Base-by-base conservation (phyloP, 495 filamentous ascomycete species). In the Sporormia fimetaria region DNA sequence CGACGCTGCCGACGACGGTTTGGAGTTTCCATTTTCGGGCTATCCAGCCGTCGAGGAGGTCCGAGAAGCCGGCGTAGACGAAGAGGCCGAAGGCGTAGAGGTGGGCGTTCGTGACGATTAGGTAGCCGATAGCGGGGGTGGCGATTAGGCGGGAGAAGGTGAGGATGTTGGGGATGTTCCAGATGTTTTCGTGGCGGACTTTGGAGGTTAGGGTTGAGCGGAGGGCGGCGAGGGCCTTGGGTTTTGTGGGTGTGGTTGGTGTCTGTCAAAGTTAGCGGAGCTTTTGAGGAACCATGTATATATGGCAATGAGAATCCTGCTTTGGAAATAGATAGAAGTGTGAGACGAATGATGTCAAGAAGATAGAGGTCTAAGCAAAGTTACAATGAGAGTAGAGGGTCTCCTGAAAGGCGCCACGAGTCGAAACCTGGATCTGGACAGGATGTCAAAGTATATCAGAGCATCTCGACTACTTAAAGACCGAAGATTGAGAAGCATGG, bases 1-100 rank as follows among this genome's bases (percentile, higher is more conserved):
- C 86, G 22, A 98, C 76, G 33, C 81, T 87, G n/a, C 90, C 90
- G 10, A 96, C 85, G 1, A 98, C 92, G 0, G 90, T 96, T 61
- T 87, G 79, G 8, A 84, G 74, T 26, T 87, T 78, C 71, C 80
- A 96, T 33, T 68, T 69, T 28, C 90, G 75, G 11, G 90, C 90
- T 42, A 98, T 86, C 65, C 76, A 94, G 26, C 90, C 90, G 62
- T 98, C 90, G 2, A 94, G 67, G 0, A 90, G 66, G 52, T 98
- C 90, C 20, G 88, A 93, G 51, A 92, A 70, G 27, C 86, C 88
- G 15, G 90, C 90, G 58, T 93, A 92, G 21, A 78, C 78, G 55
- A 96, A 94, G 9, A 98, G 70, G 11, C 74, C 74, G n/a, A 94
- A 62, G 0, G 92, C 83, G 51, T 71, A 72, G 28, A 68, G 64